Evolutionary conservation across 2,329 filamentous ascomycete genomes (phyloP), one percentile per base, ranked within the genome.

Genomic region (Epichloe sylvatica): DNA sequence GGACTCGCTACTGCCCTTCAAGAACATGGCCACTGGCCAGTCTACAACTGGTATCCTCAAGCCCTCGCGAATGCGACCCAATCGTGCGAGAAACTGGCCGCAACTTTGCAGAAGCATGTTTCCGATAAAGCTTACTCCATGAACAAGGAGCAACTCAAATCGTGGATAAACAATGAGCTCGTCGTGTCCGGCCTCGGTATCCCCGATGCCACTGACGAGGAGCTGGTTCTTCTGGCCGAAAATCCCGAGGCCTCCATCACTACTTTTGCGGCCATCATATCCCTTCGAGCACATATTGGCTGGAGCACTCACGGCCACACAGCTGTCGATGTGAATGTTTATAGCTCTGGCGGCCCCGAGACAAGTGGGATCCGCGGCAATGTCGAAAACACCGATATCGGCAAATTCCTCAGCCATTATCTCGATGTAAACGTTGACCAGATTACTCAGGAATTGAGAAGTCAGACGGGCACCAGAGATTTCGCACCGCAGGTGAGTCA

Each of bases 271-370:
- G 82, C 87, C 60, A 91, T 98, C 71, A 79, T 97, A 57, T 94
- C 86, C 57, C 77, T 85, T 4, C 80, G 92, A 52, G 86, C 90
- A 1, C 88, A 94, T 61, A 79, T 95, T 41, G 94, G 92, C 13
- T 98, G 92, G 92, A 83, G 79, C 55, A 95, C 90, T 0, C 91
- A 96, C 64, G 92, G 92, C 30, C 92, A 98, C 69, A 85, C 83
- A 19, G 92, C 84, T 47, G 89, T 92, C 7, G 92, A 98, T 63
- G 92, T 98, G 45, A 98, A 98, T 66, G 87, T 98, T 56, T 98
- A 97, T 69, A 84, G 86, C 47, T 90, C 85, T 0, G 74, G 75
- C 43, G 81, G 86, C 3, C 74, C 78, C 0, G 74, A 77, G 37
- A 78, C 82, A 0, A 74, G 77, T 41, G 72, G 75, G 13, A 73